Percentiles rank a stretch among this genome's conserved stretches.
Evolutionary conservation across 164 flowering plant genomes (phyloP).

Genomic region (Taxillus chinensis): DNA sequence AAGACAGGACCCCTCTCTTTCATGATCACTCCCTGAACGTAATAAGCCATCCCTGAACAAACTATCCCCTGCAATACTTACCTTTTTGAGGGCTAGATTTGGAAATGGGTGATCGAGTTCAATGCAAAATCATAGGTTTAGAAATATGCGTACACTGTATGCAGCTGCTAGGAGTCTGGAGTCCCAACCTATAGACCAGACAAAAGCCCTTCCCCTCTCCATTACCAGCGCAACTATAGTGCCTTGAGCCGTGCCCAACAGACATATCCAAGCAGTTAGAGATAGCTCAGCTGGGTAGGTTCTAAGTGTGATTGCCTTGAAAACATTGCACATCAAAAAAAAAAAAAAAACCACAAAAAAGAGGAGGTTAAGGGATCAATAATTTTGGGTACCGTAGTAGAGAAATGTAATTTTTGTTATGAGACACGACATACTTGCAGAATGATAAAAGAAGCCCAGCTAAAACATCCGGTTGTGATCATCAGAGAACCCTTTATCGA

Average conservation of each 20-base stretch:
- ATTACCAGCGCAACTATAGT: constrained; percentile 34
- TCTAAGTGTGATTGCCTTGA: constrained; percentile 43
- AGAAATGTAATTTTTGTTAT: too few species aligned
- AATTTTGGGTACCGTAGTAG: too few species aligned
- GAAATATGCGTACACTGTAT: constrained; percentile 42
- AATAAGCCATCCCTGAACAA: constrained; percentile 60
- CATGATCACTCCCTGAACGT: constrained; percentile 59
- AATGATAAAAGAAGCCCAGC: constrained; percentile 7
- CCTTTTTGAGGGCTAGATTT: neutral
- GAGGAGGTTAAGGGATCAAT: neutral
- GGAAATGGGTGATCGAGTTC: neutral
- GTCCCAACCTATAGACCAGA: constrained; percentile 49
- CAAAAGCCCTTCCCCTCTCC: constrained; percentile 36
- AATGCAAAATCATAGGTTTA: neutral
- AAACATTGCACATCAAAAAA: neutral
- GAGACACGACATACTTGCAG: constrained; percentile 26
- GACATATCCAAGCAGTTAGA: constrained; percentile 61
- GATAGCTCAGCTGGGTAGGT: constrained; percentile 68
- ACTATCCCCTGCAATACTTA: constrained; percentile 38
- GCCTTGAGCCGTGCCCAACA: constrained; percentile 46
- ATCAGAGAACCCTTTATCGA: constrained; percentile 2
- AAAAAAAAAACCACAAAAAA: neutral
- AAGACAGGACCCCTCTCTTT: constrained; percentile 60
- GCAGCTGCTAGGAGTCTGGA: constrained; percentile 36
- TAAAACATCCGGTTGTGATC: constrained; percentile 1